Evolutionary conservation across 176 grass and related monocot genomes (phyloP).

Genomic region (Eleusine coracana): DNA sequence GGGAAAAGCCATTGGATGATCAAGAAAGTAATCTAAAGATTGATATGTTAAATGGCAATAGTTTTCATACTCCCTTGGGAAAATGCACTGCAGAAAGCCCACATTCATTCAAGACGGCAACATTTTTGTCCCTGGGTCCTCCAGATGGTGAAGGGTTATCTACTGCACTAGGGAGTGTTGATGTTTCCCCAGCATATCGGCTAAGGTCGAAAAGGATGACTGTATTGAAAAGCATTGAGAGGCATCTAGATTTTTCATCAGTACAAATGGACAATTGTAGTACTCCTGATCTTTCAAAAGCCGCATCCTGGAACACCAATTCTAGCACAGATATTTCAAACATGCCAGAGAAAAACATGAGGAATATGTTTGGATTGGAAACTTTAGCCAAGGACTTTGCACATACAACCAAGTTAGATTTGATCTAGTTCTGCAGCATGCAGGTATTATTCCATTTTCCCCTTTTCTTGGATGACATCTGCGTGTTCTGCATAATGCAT

Average conservation of each 20-base stretch:
- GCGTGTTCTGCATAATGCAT: background rate
- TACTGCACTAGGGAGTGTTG: slow-evolving; percentile 49
- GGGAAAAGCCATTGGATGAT: slow-evolving; percentile 38
- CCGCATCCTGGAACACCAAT: slow-evolving; percentile 32
- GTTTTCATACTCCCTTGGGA: slow-evolving; percentile 44
- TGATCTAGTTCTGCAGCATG: slow-evolving; percentile 31
- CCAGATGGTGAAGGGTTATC: slow-evolving; percentile 30
- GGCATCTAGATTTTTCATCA: slow-evolving; percentile 79
- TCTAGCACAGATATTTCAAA: slow-evolving; percentile 36
- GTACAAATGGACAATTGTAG: slow-evolving; percentile 36
- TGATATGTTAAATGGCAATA: slow-evolving; percentile 43
- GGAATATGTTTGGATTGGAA: slow-evolving; percentile 44
- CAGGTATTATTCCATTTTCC: slow-evolving; percentile 31
- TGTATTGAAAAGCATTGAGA: slow-evolving; percentile 73
- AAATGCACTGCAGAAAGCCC: slow-evolving; percentile 34
- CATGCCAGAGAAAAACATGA: slow-evolving; percentile 39
- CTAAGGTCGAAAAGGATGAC: slow-evolving; percentile 74
- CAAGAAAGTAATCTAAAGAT: slow-evolving; percentile 44
- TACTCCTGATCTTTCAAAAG: slow-evolving; percentile 19
- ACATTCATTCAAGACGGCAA: slow-evolving; percentile 47
- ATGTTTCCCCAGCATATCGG: slow-evolving; percentile 79
- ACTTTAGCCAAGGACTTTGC: slow-evolving; percentile 44
- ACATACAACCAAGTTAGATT: slow-evolving; percentile 29
- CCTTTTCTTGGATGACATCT: background rate
- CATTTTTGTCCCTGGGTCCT: slow-evolving; percentile 44